Percentiles rank a stretch among this genome's conserved stretches.
Evolutionary conservation across 805 yeast genomes (phyloP).

Genomic region (Zygosaccharomyces siamensis): DNA sequence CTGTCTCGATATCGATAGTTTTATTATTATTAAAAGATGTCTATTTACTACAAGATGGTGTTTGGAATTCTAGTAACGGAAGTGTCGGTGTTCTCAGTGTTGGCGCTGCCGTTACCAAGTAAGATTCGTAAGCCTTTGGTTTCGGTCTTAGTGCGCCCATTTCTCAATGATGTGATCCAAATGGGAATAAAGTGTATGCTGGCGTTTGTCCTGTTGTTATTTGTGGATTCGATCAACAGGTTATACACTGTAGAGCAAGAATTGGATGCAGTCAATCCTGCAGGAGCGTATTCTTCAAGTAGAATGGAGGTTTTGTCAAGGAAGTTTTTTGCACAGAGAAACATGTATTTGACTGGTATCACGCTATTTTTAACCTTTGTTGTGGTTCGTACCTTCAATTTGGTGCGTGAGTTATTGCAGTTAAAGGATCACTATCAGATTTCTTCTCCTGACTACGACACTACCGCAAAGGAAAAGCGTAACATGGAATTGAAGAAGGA

Average conservation of each 20-base stretch:
- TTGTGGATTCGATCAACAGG: constrained; percentile 83
- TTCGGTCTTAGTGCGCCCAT: constrained; percentile 58
- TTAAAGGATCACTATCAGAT: constrained; percentile 54
- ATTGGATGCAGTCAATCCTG: constrained; percentile 36
- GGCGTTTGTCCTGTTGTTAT: constrained; percentile 77
- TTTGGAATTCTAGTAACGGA: constrained; percentile 75
- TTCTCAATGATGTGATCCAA: constrained; percentile 64
- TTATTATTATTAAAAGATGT: constrained; percentile 17
- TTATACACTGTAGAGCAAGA: constrained; percentile 67
- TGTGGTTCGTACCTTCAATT: constrained; percentile 74
- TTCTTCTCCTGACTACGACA: constrained; percentile 14
- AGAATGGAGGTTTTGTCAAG: constrained; percentile 85
- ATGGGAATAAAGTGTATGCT: constrained; percentile 75
- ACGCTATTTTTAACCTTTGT: constrained; percentile 85
- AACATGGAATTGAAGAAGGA: constrained; percentile 30
- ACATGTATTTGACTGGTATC: constrained; percentile 92
- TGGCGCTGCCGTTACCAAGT: constrained; percentile 85
- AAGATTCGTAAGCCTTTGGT: constrained; percentile 64
- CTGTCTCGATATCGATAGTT: background rate
- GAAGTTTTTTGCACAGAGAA: constrained; percentile 92
- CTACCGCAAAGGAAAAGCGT: constrained; percentile 10
- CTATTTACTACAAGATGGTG: constrained; percentile 40
- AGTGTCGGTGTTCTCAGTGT: constrained; percentile 68
- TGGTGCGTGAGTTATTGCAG: constrained; percentile 66
- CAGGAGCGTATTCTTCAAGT: constrained; percentile 42